Base-by-base conservation (phyloP, 2,329 filamentous ascomycete genomes). In the Trichoderma polysporum region DNA sequence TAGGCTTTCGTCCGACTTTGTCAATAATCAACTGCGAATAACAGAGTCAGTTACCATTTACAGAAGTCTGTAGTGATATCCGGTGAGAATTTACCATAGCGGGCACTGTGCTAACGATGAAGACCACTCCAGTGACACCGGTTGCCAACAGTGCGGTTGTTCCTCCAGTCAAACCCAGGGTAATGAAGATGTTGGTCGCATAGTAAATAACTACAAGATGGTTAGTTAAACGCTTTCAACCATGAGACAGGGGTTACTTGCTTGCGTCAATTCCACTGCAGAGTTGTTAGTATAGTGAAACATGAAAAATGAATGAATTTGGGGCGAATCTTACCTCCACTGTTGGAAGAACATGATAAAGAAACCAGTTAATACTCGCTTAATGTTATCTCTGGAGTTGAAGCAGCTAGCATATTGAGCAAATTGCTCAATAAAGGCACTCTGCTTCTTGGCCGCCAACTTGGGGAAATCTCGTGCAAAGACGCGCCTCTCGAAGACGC, bases 401-500 rank as follows among this genome's bases (percentile, higher is more conserved):
- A 85, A 73, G 49, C 81, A 80, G 64, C 83, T 80, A 66, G 76
- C 77, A 68, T 86, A 86, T 68, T 85, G 83, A 0, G 83, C 83
- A 56, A 85, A 75, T 71, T 86, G 79, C 25, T 80, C 71, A 13
- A 75, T 71, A 71, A 79, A 80, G 0, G 82, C 74, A 67, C 78
- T 84, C 65, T 78, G 75, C 66, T 80, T 76, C 66, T 78, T 78
- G 17, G 78, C 78, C 3, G 79, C 79, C 7, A 81, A 70, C 31
- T 80, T 77, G 1, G 83, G 82, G 66, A 84, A 84, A 27, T 88
- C 82, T 69, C 90, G 88, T 0, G 86, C 85, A 10, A 90, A 82
- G 0, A 86, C 87, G 37, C 88, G 85, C 77, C 79, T 93, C 54
- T 94, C 91, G 71, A 94, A 94, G 19, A 91, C 76, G 0, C 88